Conservation (phyloP, 2,329 filamentous ascomycete genomes). For the Neofusicoccum umdonicola region DNA sequence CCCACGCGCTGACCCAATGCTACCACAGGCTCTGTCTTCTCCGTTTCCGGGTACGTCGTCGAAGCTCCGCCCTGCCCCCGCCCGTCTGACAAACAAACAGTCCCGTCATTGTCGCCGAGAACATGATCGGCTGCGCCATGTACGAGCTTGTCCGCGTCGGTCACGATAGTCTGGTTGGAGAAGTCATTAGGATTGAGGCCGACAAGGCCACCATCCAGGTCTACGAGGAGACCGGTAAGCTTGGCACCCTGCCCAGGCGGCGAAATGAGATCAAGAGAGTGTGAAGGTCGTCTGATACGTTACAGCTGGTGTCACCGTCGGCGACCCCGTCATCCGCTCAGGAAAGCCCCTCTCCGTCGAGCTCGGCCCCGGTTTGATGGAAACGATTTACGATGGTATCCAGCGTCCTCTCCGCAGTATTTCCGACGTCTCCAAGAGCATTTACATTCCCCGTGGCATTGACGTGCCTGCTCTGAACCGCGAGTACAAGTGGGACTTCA, state of each 20-base stretch:
- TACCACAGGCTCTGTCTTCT: slow-evolving; percentile 61
- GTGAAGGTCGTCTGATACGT: neutral
- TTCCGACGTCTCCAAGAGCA: slow-evolving; percentile 72
- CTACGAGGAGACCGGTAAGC: slow-evolving; percentile 93
- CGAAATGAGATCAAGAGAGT: neutral
- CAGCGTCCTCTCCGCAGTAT: slow-evolving; percentile 91
- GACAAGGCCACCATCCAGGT: slow-evolving; percentile 98
- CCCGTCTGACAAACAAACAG: slow-evolving; percentile 41
- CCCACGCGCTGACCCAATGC: neutral
- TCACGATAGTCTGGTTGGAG: slow-evolving; percentile 86
- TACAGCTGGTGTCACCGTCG: slow-evolving; percentile 87
- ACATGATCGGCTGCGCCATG: slow-evolving; percentile 99
- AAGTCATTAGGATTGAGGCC: slow-evolving; percentile 95
- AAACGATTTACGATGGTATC: slow-evolving; percentile 99
- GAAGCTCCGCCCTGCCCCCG: slow-evolving; percentile 19
- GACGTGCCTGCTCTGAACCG: slow-evolving; percentile 83
- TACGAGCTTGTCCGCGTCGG: slow-evolving; percentile 97
- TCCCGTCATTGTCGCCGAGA: slow-evolving; percentile 93
- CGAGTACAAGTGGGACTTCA: slow-evolving; percentile 94
- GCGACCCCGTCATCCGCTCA: slow-evolving; percentile 85
- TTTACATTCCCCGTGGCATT: slow-evolving; percentile 97
- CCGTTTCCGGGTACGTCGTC: slow-evolving; percentile 60
- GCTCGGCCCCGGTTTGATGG: slow-evolving; percentile 92
- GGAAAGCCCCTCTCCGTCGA: slow-evolving; percentile 97
- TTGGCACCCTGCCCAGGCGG: neutral